Evolutionary conservation across 2,329 filamentous ascomycete species (phyloP).

Genomic region (Dothideomycetes sp.): DNA sequence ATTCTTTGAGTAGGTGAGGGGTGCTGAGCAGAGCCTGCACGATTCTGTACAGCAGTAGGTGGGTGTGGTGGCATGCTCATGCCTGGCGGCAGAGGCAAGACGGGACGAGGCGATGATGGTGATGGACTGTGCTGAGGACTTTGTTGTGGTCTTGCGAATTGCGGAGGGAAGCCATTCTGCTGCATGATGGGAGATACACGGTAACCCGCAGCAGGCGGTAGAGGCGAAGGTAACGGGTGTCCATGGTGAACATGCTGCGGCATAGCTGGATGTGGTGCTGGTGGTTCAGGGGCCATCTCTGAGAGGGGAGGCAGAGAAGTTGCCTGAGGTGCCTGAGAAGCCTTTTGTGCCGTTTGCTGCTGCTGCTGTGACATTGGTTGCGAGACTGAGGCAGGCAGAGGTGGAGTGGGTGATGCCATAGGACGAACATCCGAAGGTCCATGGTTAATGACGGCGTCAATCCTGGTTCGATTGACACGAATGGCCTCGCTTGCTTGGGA

Average conservation of each 20-base stretch:
- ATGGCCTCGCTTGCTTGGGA: constrained; percentile 2
- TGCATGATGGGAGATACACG: constrained; percentile 27
- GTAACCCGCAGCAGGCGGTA: constrained; percentile 23
- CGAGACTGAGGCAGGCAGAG: constrained; percentile 20
- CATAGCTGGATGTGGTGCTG: constrained; percentile 20
- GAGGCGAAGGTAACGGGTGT: constrained; percentile 19
- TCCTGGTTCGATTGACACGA: constrained; percentile 21
- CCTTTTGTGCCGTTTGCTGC: neutral
- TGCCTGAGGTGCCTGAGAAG: constrained; percentile 14
- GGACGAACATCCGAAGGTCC: constrained; percentile 27
- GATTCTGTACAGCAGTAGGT: constrained; percentile 16
- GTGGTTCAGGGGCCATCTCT: constrained; percentile 27
- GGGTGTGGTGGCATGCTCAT: constrained; percentile 23
- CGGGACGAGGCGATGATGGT: constrained; percentile 28
- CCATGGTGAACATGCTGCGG: constrained; percentile 15
- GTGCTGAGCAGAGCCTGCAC: constrained; percentile 22
- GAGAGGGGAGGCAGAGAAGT: constrained; percentile 27
- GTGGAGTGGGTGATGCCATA: constrained; percentile 18
- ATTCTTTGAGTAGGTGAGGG: constrained; percentile 22
- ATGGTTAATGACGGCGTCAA: constrained; percentile 30
- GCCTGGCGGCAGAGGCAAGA: constrained; percentile 29
- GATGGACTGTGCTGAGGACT: constrained; percentile 24
- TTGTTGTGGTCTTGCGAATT: constrained; percentile 20
- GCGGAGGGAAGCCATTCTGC: constrained; percentile 30
- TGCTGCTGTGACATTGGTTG: neutral